These are phyloP conservation scores for Pseudoturritis turrita DNA, from an alignment of 345 rosid species.

Conservation along the genomic window DNA sequence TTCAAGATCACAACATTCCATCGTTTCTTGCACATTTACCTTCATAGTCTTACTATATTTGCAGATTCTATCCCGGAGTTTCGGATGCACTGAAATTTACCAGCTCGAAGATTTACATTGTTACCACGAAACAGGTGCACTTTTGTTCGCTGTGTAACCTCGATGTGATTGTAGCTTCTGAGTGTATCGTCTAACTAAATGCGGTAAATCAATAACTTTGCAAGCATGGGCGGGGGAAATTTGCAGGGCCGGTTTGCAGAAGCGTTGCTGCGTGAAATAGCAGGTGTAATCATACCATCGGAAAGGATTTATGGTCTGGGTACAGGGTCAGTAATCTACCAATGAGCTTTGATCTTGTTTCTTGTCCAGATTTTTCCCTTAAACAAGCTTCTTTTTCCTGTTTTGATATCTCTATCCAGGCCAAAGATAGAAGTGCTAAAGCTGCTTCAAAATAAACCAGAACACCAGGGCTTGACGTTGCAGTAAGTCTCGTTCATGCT, in stretches of 20 bases:
- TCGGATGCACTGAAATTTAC: slow-evolving; percentile 81
- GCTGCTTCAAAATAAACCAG: slow-evolving; percentile 70
- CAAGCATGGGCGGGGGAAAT: neutral
- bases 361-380: neutral
- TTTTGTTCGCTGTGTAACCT: neutral
- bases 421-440: slow-evolving; percentile 89
- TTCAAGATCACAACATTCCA: neutral
- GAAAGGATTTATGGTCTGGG: slow-evolving; percentile 80
- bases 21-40: neutral
- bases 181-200: neutral
- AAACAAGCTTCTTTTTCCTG: neutral
- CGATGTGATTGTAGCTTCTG: neutral
- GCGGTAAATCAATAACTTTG: no score
- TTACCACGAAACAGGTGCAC: slow-evolving; percentile 80
- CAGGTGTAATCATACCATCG: slow-evolving; percentile 65
- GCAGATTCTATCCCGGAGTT: slow-evolving; percentile 88
- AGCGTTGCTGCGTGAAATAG: slow-evolving; percentile 64
- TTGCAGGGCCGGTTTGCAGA: slow-evolving; percentile 77
- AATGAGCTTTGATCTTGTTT: neutral
- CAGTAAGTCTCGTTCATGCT: slow-evolving; percentile 43
- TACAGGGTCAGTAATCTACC: slow-evolving; percentile 59
- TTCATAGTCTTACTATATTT: neutral
- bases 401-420: slow-evolving; percentile 25
- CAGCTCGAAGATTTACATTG: slow-evolving; percentile 74
- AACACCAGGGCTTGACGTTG: slow-evolving; percentile 63